phyloP scores from a whole-genome alignment of 2,329 filamentous ascomycete species.

The Fonsecaea pedrosoi region DNA sequence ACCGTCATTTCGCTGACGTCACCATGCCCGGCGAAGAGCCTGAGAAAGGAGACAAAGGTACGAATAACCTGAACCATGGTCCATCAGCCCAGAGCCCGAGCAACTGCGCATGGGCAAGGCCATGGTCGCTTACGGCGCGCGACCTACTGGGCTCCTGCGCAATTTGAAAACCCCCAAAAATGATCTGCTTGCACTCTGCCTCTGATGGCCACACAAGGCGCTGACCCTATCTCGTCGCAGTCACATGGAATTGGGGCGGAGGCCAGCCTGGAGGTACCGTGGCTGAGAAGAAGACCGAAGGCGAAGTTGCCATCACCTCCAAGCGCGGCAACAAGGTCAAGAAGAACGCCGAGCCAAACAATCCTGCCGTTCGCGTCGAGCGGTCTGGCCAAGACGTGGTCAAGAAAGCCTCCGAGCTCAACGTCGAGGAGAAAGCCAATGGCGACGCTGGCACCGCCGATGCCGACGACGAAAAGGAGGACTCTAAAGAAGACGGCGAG shows the following conservation, averaged over 20 bases:
- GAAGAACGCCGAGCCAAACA: constrained; percentile 65
- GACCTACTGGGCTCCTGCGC: background rate
- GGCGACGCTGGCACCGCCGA: constrained; percentile 47
- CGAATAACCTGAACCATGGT: constrained; percentile 28
- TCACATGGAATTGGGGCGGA: constrained; percentile 68
- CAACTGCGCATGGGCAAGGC: background rate
- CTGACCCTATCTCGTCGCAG: constrained; percentile 47
- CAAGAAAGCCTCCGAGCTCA: constrained; percentile 67
- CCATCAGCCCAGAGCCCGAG: background rate
- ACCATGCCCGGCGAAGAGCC: constrained; percentile 56
- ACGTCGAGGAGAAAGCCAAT: constrained; percentile 57
- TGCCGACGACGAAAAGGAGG: constrained; percentile 40
- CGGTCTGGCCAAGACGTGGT: constrained; percentile 69
- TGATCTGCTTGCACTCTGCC: background rate
- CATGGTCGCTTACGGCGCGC: background rate
- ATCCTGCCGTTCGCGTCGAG: constrained; percentile 67
- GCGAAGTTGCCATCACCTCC: constrained; percentile 66
- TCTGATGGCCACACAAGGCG: background rate
- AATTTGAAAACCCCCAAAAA: background rate
- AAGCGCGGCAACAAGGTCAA: constrained; percentile 69
- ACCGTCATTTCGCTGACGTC: constrained; percentile 32
- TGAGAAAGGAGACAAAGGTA: constrained; percentile 61
- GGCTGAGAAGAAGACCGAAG: constrained; percentile 62
- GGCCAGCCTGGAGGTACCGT: constrained; percentile 64
- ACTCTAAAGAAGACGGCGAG: constrained; percentile 52